These are phyloP conservation scores for Penicillium diatomitis DNA, from an alignment of 495 filamentous ascomycete genomes.

Conservation along the genomic window DNA sequence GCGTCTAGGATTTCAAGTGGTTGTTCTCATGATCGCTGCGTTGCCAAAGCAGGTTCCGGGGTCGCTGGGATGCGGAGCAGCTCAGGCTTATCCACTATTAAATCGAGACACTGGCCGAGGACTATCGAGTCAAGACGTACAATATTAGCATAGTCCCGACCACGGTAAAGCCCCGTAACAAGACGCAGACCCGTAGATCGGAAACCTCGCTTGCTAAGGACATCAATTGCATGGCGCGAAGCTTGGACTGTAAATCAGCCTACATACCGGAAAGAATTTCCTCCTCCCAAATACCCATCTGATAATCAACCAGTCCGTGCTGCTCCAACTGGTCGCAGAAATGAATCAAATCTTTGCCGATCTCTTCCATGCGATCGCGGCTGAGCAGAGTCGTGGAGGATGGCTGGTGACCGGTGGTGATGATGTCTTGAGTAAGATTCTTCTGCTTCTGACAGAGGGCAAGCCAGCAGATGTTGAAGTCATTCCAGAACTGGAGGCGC, in stretches of 20 bases:
- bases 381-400: slow-evolving; percentile 57
- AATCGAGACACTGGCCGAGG: slow-evolving; percentile 56
- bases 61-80: slow-evolving; percentile 15
- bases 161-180: too few relatives aligned
- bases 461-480: slow-evolving; percentile 95
- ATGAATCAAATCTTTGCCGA: slow-evolving; percentile 73
- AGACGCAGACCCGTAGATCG: too few relatives aligned
- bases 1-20: neutral
- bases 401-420: slow-evolving; percentile 49
- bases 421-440: slow-evolving; percentile 54
- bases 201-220: too few relatives aligned
- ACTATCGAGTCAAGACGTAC: slow-evolving; percentile 31
- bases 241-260: neutral
- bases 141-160: neutral
- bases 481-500: slow-evolving; percentile 76
- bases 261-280: slow-evolving; percentile 73
- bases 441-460: slow-evolving; percentile 79
- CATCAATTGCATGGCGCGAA: neutral
- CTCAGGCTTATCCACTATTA: slow-evolving; percentile 35
- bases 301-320: slow-evolving; percentile 89
- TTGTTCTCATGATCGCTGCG: slow-evolving; percentile 17
- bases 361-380: slow-evolving; percentile 59
- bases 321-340: slow-evolving; percentile 80
- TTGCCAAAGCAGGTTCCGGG: slow-evolving; percentile 14
- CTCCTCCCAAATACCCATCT: slow-evolving; percentile 95